Percentiles rank a stretch among this genome's conserved stretches.
These are phyloP conservation scores for Hypholoma fasciculare DNA, from an alignment of 768 basidiomycete genomes.

Conservation along the genomic window DNA sequence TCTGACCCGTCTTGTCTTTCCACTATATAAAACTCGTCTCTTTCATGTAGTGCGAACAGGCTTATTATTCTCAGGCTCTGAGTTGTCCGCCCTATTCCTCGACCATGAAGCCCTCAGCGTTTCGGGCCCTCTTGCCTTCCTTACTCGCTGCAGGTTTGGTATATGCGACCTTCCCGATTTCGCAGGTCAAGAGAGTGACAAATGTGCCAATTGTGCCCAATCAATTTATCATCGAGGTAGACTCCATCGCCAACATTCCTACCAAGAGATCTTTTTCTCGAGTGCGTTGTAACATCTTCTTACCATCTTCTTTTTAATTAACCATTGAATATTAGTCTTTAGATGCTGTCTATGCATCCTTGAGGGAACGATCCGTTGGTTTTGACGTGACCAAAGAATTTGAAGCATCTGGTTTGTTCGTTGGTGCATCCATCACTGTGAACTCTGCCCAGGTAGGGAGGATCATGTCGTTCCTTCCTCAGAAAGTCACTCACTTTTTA, in stretches of 20 bases:
- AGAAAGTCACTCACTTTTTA: neutral
- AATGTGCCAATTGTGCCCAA: conserved; percentile 42
- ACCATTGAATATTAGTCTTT: conserved; percentile 36
- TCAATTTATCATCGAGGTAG: conserved; percentile 61
- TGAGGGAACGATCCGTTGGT: conserved; percentile 42
- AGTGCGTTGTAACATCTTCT: conserved; percentile 18
- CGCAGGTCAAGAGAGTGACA: conserved; percentile 35
- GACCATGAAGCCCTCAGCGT: conserved; percentile 34
- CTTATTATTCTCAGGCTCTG: neutral
- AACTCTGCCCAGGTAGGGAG: conserved; percentile 24
- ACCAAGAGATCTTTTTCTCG: conserved; percentile 31
- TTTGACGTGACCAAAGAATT: conserved; percentile 54
- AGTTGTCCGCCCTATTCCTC: neutral
- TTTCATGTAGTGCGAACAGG: neutral
- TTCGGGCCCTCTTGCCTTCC: conserved; percentile 24
- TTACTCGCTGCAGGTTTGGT: conserved; percentile 25
- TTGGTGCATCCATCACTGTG: conserved; percentile 57
- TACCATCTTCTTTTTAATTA: neutral
- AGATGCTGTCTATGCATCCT: conserved; percentile 46
- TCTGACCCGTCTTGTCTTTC: neutral
- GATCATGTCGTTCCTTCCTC: neutral
- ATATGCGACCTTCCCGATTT: conserved; percentile 32
- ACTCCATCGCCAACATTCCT: conserved; percentile 35
- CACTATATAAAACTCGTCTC: conserved; percentile 9
- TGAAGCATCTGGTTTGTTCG: conserved; percentile 51